These are phyloP conservation scores for Erodium texanum DNA, from an alignment of 441 rosid genomes.

Conservation along the genomic window DNA sequence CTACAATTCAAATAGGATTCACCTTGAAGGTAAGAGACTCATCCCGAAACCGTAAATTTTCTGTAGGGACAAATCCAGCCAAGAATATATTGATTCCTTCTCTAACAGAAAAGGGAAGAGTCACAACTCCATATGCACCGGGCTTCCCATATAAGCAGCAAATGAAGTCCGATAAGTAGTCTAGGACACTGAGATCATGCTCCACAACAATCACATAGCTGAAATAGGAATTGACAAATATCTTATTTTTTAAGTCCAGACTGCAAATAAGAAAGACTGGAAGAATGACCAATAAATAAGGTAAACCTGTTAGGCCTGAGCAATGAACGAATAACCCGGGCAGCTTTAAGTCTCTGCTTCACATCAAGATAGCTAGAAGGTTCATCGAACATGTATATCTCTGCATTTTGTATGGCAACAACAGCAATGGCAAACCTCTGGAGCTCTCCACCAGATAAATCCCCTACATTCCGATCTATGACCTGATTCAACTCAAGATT, in stretches of 20 bases:
- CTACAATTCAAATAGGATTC: not conserved
- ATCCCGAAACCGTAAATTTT: conserved; percentile 81
- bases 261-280: conserved; percentile 1
- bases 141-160: conserved; percentile 96
- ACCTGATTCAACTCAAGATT: conserved; percentile 91
- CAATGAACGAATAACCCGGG: conserved; percentile 82
- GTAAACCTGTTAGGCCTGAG: conserved; percentile 77
- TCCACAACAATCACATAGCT: conserved; percentile 96
- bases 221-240: conserved; percentile 21
- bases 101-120: conserved; percentile 93
- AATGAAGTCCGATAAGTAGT: conserved; percentile 89
- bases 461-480: conserved; percentile 79
- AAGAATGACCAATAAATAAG: conserved; percentile 7
- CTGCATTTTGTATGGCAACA: conserved; percentile 87
- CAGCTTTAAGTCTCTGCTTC: conserved; percentile 93
- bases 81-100: conserved; percentile 93
- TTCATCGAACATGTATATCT: conserved; percentile 97
- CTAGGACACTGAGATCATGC: conserved; percentile 96
- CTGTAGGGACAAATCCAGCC: conserved; percentile 95
- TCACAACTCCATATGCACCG: conserved; percentile 95
- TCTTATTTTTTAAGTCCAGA: not conserved
- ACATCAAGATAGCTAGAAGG: conserved; percentile 99
- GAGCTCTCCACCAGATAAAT: conserved; percentile 95
- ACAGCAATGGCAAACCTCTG: conserved; percentile 97
- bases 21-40: conserved; percentile 93